Conservation (phyloP, 2,329 filamentous ascomycete genomes). For the Ascochyta fabae region DNA sequence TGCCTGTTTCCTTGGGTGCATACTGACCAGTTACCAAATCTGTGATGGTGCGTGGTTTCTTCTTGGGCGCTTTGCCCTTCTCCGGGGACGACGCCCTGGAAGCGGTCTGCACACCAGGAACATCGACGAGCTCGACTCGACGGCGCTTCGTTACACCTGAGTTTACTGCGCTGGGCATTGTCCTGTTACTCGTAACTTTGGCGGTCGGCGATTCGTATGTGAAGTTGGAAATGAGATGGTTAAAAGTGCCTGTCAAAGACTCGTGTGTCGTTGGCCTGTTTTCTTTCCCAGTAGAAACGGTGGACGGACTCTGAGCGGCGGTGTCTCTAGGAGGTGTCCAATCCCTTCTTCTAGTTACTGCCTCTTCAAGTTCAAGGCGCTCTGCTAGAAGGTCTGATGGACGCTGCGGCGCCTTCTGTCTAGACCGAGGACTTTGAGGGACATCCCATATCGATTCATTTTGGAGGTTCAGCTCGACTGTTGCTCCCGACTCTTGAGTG, state of each 20-base stretch:
- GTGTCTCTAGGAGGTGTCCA: conserved; percentile 49
- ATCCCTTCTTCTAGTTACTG: conserved; percentile 38
- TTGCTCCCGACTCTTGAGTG: not conserved
- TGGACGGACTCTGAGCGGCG: conserved; percentile 13
- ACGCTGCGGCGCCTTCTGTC: conserved; percentile 16
- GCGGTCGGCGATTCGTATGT: conserved; percentile 29
- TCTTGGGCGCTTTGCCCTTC: conserved; percentile 46
- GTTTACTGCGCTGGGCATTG: conserved; percentile 8
- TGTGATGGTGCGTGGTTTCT: conserved; percentile 50
- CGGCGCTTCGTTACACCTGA: conserved; percentile 34
- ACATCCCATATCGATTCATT: conserved; percentile 35
- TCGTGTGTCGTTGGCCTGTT: conserved; percentile 21
- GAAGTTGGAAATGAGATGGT: conserved; percentile 38
- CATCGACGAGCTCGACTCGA: conserved; percentile 39
- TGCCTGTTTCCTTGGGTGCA: conserved; percentile 15
- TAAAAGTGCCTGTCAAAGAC: conserved; percentile 25
- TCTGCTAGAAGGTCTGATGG: conserved; percentile 15
- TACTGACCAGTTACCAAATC: conserved; percentile 49
- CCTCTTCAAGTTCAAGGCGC: conserved; percentile 38
- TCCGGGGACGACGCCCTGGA: conserved; percentile 36
- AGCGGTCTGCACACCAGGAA: conserved; percentile 31
- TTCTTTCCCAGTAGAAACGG: conserved; percentile 34
- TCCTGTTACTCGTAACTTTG: conserved; percentile 6
- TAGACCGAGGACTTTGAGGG: conserved; percentile 28
- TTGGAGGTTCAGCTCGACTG: not conserved